phyloP scores from a whole-genome alignment of 148 eudicot genomes.

The Rhododendron vialii region DNA sequence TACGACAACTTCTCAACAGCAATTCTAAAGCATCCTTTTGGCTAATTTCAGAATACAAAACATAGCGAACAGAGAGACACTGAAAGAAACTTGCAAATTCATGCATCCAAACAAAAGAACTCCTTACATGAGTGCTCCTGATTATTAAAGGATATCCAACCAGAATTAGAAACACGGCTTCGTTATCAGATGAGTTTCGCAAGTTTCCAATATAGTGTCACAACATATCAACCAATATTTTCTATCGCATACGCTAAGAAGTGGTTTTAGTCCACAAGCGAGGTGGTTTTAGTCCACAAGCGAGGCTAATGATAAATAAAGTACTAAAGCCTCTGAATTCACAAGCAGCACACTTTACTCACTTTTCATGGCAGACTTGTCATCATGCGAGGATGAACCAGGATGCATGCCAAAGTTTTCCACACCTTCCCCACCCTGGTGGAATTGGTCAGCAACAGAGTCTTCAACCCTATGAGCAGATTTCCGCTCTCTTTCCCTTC shows the following conservation, averaged over 20 bases:
- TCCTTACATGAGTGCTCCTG: too few relatives aligned
- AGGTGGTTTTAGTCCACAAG: neutral
- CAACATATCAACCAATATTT: neutral
- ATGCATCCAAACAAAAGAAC: too few relatives aligned
- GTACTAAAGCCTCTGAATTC: neutral
- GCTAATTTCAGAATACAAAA: too few relatives aligned
- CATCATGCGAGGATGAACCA: conserved; percentile 22
- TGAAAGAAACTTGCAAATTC: too few relatives aligned
- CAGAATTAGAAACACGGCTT: neutral
- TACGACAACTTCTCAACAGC: neutral
- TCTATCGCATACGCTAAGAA: neutral
- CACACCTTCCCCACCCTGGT: conserved; percentile 26
- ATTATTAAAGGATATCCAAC: too few relatives aligned
- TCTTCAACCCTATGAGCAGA: conserved; percentile 28
- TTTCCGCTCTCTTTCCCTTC: conserved; percentile 29
- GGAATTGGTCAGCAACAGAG: conserved; percentile 31
- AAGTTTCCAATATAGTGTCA: neutral
- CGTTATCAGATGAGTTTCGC: neutral
- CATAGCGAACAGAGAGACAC: too few relatives aligned
- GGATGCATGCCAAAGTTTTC: conserved; percentile 20
- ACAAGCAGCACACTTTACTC: conserved; percentile 10
- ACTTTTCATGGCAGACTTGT: conserved; percentile 22
- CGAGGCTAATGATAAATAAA: neutral
- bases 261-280: neutral
- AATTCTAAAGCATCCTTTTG: neutral